Base-by-base conservation (phyloP, 257 asterid species). In the Solanum acaule region DNA sequence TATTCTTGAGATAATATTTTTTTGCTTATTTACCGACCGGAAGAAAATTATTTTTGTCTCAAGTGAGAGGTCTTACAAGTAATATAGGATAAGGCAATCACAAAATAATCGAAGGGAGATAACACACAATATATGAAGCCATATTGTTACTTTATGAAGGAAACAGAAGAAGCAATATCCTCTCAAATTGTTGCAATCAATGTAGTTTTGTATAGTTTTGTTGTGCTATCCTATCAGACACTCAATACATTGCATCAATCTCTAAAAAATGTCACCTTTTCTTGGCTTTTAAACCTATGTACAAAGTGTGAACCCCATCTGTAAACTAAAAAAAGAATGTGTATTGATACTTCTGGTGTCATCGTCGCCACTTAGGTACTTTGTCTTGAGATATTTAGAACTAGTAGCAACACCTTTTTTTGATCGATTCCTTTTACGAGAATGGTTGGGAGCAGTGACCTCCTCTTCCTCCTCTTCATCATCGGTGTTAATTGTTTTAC, bases 401-500 rank as follows among this genome's bases (percentile, higher is more conserved):
- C 76, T 38, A 46, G 33, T 23, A 40, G 76, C 6, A 1, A 18
- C 10, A 18, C 15, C 44, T 59, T 52, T 61, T 38, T 49, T 35
- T 4, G 25, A 38, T 33, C 27, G 40, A 23, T 56, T 81, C 56
- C 89, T 89, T 37, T 89, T 89, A 14, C 25, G 77, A 76, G 85
- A 35, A 52, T 56, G 8, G 4, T n/a, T 81, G 25, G 70, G 6
- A 25, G 61, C 23, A 77, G 31, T 27, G 31, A 29, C 31, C 31
- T 29, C 31, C 31, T 29, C 31, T 10, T 11, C 18, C 16, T 18
- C 87, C 49, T 59, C 68, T 81, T 91, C 93, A 40, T 88, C 91
- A 56, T 91, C 93, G 0, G 92, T 91, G 81, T 38, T 65, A 34
- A 86, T 49, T 23, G 15, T 10, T 13, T 8, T 25, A 20, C 44